Evolutionary conservation across 495 filamentous ascomycete species (phyloP).

Genomic region (Penicillium pulvis): DNA sequence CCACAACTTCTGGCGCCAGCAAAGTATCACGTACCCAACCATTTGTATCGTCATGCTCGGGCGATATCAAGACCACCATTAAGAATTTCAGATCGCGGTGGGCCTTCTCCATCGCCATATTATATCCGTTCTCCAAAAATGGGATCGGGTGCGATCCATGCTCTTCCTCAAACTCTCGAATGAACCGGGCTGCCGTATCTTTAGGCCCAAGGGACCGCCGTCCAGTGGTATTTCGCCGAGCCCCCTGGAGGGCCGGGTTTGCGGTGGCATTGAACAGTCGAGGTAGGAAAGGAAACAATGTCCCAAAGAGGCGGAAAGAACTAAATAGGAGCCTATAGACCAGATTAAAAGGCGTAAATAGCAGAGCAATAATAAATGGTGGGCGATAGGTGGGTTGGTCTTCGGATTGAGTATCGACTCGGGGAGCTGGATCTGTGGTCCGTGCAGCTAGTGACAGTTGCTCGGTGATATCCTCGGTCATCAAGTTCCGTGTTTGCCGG

Average conservation of each 20-base stretch:
- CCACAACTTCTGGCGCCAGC: slow-evolving; percentile 68
- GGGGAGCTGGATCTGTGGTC: slow-evolving; percentile 62
- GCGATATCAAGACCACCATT: slow-evolving; percentile 78
- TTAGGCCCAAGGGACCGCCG: slow-evolving; percentile 75
- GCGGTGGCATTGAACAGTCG: slow-evolving; percentile 58
- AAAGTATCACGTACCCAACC: slow-evolving; percentile 84
- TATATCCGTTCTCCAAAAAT: slow-evolving; percentile 85
- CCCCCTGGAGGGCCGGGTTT: slow-evolving; percentile 50
- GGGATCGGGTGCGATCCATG: slow-evolving; percentile 70
- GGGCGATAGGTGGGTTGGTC: slow-evolving; percentile 63
- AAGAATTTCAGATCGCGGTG: slow-evolving; percentile 92
- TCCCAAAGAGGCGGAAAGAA: slow-evolving; percentile 65
- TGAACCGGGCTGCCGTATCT: slow-evolving; percentile 86
- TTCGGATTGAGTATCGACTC: slow-evolving; percentile 75
- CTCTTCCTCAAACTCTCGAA: slow-evolving; percentile 91
- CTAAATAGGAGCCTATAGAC: slow-evolving; percentile 68
- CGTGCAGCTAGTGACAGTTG: slow-evolving; percentile 31
- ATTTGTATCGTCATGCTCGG: slow-evolving; percentile 90
- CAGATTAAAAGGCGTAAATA: slow-evolving; percentile 82
- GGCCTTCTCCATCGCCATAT: slow-evolving; percentile 82
- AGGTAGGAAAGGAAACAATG: slow-evolving; percentile 82
- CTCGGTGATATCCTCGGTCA: slow-evolving; percentile 63
- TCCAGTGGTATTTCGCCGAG: slow-evolving; percentile 64
- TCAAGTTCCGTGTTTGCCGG: slow-evolving; percentile 54
- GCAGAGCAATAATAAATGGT: slow-evolving; percentile 70